Evolutionary conservation across 2,329 filamentous ascomycete species (phyloP), one percentile per base, ranked within the genome.

Genomic region (Ophiobolus disseminans): DNA sequence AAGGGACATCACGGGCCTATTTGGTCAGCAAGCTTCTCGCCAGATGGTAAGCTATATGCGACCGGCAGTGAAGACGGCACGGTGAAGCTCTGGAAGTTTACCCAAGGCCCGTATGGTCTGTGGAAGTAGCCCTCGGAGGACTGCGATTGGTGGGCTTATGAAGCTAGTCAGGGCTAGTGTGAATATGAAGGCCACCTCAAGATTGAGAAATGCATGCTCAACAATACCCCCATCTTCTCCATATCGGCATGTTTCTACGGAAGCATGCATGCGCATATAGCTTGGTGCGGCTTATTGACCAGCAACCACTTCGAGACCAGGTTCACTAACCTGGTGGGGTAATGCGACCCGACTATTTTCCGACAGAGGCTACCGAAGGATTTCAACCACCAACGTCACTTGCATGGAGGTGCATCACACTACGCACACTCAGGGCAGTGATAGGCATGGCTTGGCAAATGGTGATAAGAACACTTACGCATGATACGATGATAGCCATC

Each of bases 1-100:
- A 97, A 97, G 75, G 94, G 94, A 19, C 94, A 99, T 63, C 94
- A 99, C 67, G 94, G 94, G 1, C 93, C 93, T 1, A 94, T 99
- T 54, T 99, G 94, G 94, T 96, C 91, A 5, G 86, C 95, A 50
- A 88, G 88, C 47, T 99, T 96, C 74, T 94, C 92, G 0, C 94
- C 94, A 0, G 94, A 99, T 67, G 92, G 92, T 37, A 97, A 96
- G 70, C 79, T 99, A 6, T 99, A 97, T 69, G 94, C 92, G 1
- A 99, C 94, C 1, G 94, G 90, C 22, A 97, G 92, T 39, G 94
- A 99, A 71, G 94, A 99, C 66, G 94, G 94, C 31, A 99, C 94
- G 0, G 95, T 99, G 73, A 99, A 99, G 77, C 80, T 99, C 60
- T 88, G 86, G 86, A 88, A 88, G 70, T 85, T 85, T 51, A 86